Base-by-base conservation (phyloP, 2,329 filamentous ascomycete genomes). In the Herpotrichia juniperi region DNA sequence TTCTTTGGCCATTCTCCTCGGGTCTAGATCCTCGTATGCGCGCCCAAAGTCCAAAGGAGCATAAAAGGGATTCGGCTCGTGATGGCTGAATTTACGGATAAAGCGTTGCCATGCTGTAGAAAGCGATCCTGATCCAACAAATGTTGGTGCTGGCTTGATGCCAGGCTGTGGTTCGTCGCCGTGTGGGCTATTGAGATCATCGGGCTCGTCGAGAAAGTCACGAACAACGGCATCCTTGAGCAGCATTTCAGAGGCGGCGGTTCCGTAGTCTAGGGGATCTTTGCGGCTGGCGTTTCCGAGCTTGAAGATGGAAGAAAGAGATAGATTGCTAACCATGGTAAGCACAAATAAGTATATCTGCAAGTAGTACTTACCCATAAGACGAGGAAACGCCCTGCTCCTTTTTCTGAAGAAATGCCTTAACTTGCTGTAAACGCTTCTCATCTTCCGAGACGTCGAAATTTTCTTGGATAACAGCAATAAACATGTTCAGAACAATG, bases 401-500 rank as follows among this genome's bases (percentile, higher is more conserved):
- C 70, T 93, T 96, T 62, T 93, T 87, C 68, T 96, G 91, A 39
- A 99, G 79, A 64, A 97, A 99, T 1, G 93, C 91, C 67, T 93
- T 93, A 54, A 99, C 93, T 75, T 99, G 96, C 71, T 97, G 91
- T 56, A 97, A 77, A 17, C 96, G 91, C 76, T 99, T 99, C 73
- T 97, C 93, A 69, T 99, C 96, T 72, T 99, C 94, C 3, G 93
- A 96, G 22, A 99, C 92, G 75, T 99, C 94, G 71, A 99, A 99
- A 68, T 96, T 99, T 71, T 99, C 94, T 74, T 99, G 94, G 60
- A 99, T 99, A 77, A 99, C 94, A 81, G 94, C 94, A 90, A 99
- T 97, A 80, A 99, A 99, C 94, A 99, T 99, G 70, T 97, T 99
- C 78, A 99, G 78, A 56, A 97, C 84, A 76, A 99, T 96, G 71